Evolutionary conservation across 371 early-diverging fungal species (phyloP), one percentile per base, ranked within the genome.

Genomic region (Mucor irregularis): DNA sequence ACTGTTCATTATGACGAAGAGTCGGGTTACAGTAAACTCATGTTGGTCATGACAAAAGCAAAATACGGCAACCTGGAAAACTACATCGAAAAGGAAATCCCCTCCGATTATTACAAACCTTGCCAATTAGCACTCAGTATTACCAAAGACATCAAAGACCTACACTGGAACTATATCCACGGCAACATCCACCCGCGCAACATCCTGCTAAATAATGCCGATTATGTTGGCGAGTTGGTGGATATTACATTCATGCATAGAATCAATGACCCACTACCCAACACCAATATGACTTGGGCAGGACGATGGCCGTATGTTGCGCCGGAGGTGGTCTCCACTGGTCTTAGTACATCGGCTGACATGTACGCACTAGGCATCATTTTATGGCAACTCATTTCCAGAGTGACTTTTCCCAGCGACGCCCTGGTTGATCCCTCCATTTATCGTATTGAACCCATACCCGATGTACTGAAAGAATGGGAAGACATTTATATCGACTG

Each of bases 291-390:
- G 21, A 46, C 16, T 19, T 59, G 54, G 53, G 47, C 60, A 21
- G 78, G 78, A 5, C 48, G 78, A 31, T 71, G 72, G 68, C 78
- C 78, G 6, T 77, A 77, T 49, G 65, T 77, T 11, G 74, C 78
- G 14, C 78, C 78, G n/a, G 78, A 77, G 40, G 61, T 72, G 0
- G 64, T 62, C 10, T 47, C 51, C 9, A 64, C 68, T 9, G 49
- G 62, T 24, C 50, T 68, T 4, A 63, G 68, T 14, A 66, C 77
- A 0, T 62, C 71, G 16, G 65, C 77, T 10, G 77, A 76, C 35
- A 69, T 73, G 14, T 76, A 73, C 43, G 71, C 74, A 7, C 52
- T 76, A 7, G 77, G 77, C 13, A 71, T 76, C 38, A 69, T 76
- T 13, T 33, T 76, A 3, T 76, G 77, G 77, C 77, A 76, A 56